Conservation (phyloP, 2,329 filamentous ascomycete species). For the Orbilia javanica region DNA sequence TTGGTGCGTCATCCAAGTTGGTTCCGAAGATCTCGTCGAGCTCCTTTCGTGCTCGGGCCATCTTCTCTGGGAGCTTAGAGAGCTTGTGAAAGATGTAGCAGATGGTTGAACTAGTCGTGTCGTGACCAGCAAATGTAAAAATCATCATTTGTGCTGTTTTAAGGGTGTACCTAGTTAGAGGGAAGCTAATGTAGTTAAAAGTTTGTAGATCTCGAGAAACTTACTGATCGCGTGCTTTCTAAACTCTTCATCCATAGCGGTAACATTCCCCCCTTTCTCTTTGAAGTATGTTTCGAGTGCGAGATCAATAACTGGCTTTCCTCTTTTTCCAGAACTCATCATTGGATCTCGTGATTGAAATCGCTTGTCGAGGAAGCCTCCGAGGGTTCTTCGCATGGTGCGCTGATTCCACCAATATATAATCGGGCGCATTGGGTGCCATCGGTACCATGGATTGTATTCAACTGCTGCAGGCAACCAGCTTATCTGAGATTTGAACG, state of each 20-base stretch:
- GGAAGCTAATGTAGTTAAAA: background rate
- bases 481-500: conserved; percentile 53
- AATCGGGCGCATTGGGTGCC: conserved; percentile 39
- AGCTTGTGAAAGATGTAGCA: conserved; percentile 66
- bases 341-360: conserved; percentile 31
- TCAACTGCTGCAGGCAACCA: conserved; percentile 21
- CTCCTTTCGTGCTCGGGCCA: conserved; percentile 67
- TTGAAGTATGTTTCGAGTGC: conserved; percentile 51
- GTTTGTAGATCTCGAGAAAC: conserved; percentile 62
- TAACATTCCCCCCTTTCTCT: conserved; percentile 59
- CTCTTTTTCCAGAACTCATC: conserved; percentile 17
- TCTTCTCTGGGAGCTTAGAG: conserved; percentile 63
- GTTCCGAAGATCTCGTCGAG: conserved; percentile 70
- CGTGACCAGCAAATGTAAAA: conserved; percentile 66
- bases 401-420: conserved; percentile 52
- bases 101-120: conserved; percentile 65
- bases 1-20: conserved; percentile 64
- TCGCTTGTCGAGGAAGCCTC: conserved; percentile 46
- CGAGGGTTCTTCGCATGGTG: conserved; percentile 41
- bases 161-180: background rate
- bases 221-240: conserved; percentile 63
- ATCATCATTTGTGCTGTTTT: conserved; percentile 60
- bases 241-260: conserved; percentile 56
- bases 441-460: conserved; percentile 44
- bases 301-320: conserved; percentile 54